Percentiles rank a stretch among this genome's conserved stretches.
These are phyloP conservation scores for Comarum palustre DNA, from an alignment of 306 rosid genomes.

Conservation along the genomic window DNA sequence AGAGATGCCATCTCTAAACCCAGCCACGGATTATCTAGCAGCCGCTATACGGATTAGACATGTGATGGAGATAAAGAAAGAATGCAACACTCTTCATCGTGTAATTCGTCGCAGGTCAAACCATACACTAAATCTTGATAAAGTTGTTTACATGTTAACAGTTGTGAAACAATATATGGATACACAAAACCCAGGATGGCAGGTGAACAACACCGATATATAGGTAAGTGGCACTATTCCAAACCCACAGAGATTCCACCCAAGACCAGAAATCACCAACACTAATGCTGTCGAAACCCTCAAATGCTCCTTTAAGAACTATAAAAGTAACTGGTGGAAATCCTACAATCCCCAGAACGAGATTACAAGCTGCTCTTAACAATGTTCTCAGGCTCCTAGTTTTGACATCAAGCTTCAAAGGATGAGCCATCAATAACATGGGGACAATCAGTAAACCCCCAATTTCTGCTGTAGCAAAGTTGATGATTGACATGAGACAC, in stretches of 20 bases:
- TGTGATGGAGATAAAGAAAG: not conserved
- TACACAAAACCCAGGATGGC: conserved; percentile 87
- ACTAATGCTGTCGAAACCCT: conserved; percentile 34
- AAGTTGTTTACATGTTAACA: conserved; percentile 39
- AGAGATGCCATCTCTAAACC: conserved; percentile 5
- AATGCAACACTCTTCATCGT: conserved; percentile 14
- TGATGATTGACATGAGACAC: conserved; percentile 86
- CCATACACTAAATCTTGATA: conserved; percentile 27
- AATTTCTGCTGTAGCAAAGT: conserved; percentile 88
- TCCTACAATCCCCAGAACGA: conserved; percentile 56
- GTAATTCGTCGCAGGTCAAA: conserved; percentile 26
- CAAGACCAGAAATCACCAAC: conserved; percentile 79
- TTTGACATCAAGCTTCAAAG: conserved; percentile 60
- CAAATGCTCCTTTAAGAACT: conserved; percentile 51
- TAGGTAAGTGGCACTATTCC: conserved; percentile 95
- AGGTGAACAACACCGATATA: conserved; percentile 72
- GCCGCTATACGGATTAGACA: conserved; percentile 20
- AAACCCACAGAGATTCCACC: conserved; percentile 89
- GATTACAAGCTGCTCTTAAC: conserved; percentile 54
- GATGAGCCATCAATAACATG: conserved; percentile 74
- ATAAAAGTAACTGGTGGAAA: conserved; percentile 68
- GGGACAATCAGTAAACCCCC: conserved; percentile 81
- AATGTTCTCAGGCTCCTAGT: conserved; percentile 42
- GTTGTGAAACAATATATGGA: conserved; percentile 60
- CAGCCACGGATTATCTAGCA: not conserved